Evolutionary conservation across 106 monocot genomes (phyloP), one percentile per base, ranked within the genome.

Genomic region (Alisma plantagoaquatica): DNA sequence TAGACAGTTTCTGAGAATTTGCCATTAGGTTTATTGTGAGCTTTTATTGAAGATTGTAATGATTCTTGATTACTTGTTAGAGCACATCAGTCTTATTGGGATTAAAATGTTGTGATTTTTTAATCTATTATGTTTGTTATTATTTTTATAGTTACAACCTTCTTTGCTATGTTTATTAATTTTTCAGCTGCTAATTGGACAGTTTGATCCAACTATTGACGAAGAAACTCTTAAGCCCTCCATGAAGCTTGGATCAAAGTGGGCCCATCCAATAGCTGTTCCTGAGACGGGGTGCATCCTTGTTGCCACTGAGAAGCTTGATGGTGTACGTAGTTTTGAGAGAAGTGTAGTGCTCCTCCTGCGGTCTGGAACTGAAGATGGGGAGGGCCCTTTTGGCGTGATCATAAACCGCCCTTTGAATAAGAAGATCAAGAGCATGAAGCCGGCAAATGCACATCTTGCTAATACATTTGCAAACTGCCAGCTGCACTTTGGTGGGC

Each of bases 321-420:
- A 51, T 18, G 50, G 50, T 3, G 19, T 51, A 8, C 50, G 23
- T 26, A 51, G 10, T 26, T 51, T 51, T 27, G 50, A 51, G 50
- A 51, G 50, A 25, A 51, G 25, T 25, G 50, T 51, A 3, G 23
- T 51, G 25, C 50, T 51, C 11, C 50, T 51, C 50, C 50, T 51
- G 25, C 23, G 23, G 18, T 27, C 27, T 2, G 50, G 50, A 6
- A 51, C 21, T 26, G 27, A 27, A 16, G 50, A 51, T 26, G 27
- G 23, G 27, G 50, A 51, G 16, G 50, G 50, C 11, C 50, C 50
- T 18, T 21, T 51, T 27, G 50, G 50, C 6, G 50, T 51, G 25
- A 25, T 51, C 50, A 51, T 51, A 22, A 51, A 25, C 50, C 50
- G 50, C 7, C 50, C 50, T 10, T 26, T 51, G 11, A 7, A 25